Evolutionary conservation across 192 early-diverging fungal genomes (phyloP).

Genomic region (Mortierella hygrophila): DNA sequence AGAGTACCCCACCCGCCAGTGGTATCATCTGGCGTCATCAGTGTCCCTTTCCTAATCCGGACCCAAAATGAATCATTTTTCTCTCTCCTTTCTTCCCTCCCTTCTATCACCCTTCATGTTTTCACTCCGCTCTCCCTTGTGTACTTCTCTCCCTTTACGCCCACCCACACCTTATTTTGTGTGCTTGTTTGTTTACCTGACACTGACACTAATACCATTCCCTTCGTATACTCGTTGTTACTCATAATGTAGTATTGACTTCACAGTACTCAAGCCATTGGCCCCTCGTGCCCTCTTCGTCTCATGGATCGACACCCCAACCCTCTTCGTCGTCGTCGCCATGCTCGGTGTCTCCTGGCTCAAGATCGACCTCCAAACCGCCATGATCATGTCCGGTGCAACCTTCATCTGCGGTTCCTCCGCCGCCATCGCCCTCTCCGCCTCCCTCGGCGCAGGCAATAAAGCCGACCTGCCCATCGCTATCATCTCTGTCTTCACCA

Average conservation of each 20-base stretch:
- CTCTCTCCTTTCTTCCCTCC: not conserved
- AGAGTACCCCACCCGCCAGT: conserved; percentile 4
- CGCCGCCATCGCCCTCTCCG: conserved; percentile 61
- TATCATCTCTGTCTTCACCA: conserved; percentile 68
- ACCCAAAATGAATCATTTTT: conserved; percentile 14
- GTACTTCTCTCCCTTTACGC: not conserved
- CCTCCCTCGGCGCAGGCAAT: conserved; percentile 56
- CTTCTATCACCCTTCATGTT: not conserved
- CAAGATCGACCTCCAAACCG: conserved; percentile 62
- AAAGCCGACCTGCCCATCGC: conserved; percentile 69
- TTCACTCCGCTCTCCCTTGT: not conserved
- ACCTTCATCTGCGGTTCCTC: conserved; percentile 70
- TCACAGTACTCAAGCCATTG: conserved; percentile 58
- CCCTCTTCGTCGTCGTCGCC: conserved; percentile 63
- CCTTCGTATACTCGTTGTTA: not conserved
- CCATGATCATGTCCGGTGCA: conserved; percentile 67
- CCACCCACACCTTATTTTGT: not conserved
- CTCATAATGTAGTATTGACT: conserved; percentile 55
- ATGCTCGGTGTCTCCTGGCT: conserved; percentile 59
- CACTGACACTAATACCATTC: not conserved
- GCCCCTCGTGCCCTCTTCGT: conserved; percentile 67
- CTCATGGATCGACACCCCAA: conserved; percentile 67
- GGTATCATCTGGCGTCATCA: conserved; percentile 44
- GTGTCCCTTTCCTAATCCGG: not conserved
- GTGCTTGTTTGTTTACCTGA: not conserved